Evolutionary conservation across 2,329 filamentous ascomycete genomes (phyloP).

Genomic region (Clonostachys rosea): DNA sequence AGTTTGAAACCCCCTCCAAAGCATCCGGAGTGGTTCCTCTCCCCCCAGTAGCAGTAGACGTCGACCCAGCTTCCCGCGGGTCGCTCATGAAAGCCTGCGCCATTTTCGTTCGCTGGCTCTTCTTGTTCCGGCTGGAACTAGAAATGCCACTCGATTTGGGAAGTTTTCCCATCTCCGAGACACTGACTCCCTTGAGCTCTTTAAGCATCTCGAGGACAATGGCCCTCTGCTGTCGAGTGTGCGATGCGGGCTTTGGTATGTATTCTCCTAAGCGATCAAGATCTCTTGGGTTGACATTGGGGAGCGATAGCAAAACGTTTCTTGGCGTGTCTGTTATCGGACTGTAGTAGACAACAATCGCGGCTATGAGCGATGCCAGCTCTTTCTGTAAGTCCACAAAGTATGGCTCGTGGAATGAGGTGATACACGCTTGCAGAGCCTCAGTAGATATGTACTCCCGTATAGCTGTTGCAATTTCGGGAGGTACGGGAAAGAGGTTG

Average conservation of each 20-base stretch:
- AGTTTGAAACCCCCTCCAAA: slow-evolving; percentile 48
- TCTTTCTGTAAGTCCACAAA: slow-evolving; percentile 97
- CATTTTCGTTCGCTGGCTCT: slow-evolving; percentile 50
- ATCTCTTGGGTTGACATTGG: slow-evolving; percentile 65
- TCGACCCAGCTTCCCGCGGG: slow-evolving; percentile 6
- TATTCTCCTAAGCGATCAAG: slow-evolving; percentile 62
- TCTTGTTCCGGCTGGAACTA: slow-evolving; percentile 28
- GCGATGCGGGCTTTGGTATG: slow-evolving; percentile 51
- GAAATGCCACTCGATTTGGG: slow-evolving; percentile 41
- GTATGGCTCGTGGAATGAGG: slow-evolving; percentile 88
- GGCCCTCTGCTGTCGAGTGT: slow-evolving; percentile 73
- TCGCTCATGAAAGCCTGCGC: slow-evolving; percentile 57
- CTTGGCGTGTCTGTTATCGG: slow-evolving; percentile 65
- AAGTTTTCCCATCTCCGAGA: slow-evolving; percentile 90
- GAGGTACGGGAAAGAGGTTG: slow-evolving; percentile 42
- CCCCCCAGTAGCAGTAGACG: slow-evolving; percentile 3
- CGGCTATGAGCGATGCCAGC: slow-evolving; percentile 79
- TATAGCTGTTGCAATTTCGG: slow-evolving; percentile 59
- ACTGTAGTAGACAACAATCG: slow-evolving; percentile 75
- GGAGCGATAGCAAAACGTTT: slow-evolving; percentile 72
- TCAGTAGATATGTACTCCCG: slow-evolving; percentile 87
- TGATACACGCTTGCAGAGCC: slow-evolving; percentile 85
- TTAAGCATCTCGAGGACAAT: slow-evolving; percentile 81
- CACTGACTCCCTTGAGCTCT: slow-evolving; percentile 82
- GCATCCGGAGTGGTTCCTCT: slow-evolving; percentile 40